Base-by-base conservation (phyloP, 2,329 filamentous ascomycete species). In the Bipolaris bicolor region DNA sequence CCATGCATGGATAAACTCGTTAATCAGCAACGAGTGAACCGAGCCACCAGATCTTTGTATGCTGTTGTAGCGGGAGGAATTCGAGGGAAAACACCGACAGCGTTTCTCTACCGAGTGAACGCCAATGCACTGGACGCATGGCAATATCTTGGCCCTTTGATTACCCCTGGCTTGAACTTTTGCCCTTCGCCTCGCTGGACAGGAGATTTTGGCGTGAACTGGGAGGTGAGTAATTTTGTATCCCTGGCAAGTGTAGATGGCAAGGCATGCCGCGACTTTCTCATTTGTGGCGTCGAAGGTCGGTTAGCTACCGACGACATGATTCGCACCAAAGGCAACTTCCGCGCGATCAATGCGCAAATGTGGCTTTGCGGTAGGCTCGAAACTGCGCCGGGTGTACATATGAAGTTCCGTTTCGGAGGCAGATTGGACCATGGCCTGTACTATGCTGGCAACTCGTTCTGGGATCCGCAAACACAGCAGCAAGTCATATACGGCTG, bases 401-500 rank as follows among this genome's bases (percentile, higher is more conserved):
- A 41, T 3, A 41, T 41, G 39, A 24, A 24, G 6, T 41, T 22
- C 11, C 11, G 39, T 1, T 41, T 41, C 5, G 39, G 39, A 22
- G 39, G 39, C 22, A 40, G 39, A 40, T 40, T 40, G 18, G 39
- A 41, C 11, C 39, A 41, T 24, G 39, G 39, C 11, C 18, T 41
- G 9, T 24, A 41, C 18, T 41, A 41, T 41, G 39, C 39, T 22
- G 39, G 39, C 39, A 41, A 41, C 11, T 41, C 39, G 18, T 41
- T 41, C 18, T 41, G 39, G 39, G 39, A 41, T 24, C 18, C 39
- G 16, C 20, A 22, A 18, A 15, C 39, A 3, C 18, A 41, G 11
- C 39, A 41, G 39, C 39, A 41, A 7, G 39, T 41, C 39, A 41
- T 40, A 40, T 41, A 41, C 39, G 39, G 39, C 39, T 41, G 39